Percentiles rank a stretch among this genome's conserved stretches.
These are phyloP conservation scores for Nicotiana rustica DNA, from an alignment of 305 asterid species.

Conservation along the genomic window DNA sequence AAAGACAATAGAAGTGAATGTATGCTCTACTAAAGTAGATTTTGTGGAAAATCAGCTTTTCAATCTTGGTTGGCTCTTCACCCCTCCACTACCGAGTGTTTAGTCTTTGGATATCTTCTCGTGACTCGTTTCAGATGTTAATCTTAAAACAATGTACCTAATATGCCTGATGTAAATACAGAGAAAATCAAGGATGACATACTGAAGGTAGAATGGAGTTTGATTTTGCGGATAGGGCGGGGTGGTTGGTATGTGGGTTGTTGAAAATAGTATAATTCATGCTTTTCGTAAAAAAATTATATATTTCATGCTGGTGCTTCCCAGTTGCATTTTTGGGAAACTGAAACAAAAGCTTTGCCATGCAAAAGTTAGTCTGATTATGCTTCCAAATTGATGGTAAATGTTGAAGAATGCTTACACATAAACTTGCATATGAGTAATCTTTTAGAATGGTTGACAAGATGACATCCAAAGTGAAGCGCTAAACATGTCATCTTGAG, in stretches of 20 bases:
- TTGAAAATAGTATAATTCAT: not conserved
- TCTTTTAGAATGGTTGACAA: not conserved
- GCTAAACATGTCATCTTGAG: constrained; percentile 16
- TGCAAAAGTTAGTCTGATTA: constrained; percentile 14
- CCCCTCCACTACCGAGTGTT: not conserved
- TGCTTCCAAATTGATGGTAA: constrained; percentile 17
- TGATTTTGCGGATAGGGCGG: constrained; percentile 21
- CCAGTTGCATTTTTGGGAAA: not conserved
- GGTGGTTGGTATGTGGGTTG: constrained; percentile 17
- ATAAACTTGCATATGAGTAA: not conserved
- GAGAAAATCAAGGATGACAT: not conserved
- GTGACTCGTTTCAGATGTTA: constrained; percentile 9
- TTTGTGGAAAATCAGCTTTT: constrained; percentile 25
- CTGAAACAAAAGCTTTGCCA: not conserved
- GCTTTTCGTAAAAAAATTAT: not conserved
- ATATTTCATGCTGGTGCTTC: not conserved
- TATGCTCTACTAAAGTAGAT: not conserved
- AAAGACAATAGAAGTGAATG: not conserved
- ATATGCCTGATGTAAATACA: constrained; percentile 1
- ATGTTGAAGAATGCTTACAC: not conserved
- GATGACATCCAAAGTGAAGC: constrained; percentile 14
- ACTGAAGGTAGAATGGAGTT: not conserved
- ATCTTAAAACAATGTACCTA: constrained; percentile 17
- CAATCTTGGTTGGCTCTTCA: not conserved
- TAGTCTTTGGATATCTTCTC: constrained; percentile 22